Evolutionary conservation across 2,329 filamentous ascomycete species (phyloP).

Genomic region (Botrytis porri): DNA sequence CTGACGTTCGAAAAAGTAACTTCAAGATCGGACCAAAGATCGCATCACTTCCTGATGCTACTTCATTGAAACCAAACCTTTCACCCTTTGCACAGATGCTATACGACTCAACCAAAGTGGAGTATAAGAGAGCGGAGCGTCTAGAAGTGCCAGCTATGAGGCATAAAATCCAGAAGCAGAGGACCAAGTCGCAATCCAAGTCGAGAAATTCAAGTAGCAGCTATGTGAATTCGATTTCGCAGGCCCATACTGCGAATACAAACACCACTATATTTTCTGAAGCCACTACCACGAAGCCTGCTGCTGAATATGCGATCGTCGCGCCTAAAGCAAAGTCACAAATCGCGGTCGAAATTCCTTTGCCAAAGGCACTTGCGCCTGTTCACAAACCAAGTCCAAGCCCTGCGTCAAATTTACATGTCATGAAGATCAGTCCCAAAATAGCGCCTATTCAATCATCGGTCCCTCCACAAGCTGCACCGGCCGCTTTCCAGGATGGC

Average conservation of each 20-base stretch:
- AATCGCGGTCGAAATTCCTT: slow-evolving; percentile 33
- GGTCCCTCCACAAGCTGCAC: neutral
- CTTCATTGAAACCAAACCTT: slow-evolving; percentile 29
- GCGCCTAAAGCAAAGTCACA: slow-evolving; percentile 41
- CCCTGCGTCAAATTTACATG: neutral
- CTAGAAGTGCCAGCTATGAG: slow-evolving; percentile 10
- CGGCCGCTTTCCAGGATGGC: neutral
- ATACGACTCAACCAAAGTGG: slow-evolving; percentile 34
- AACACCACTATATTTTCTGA: slow-evolving; percentile 17
- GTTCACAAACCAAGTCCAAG: neutral
- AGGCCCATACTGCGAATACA: slow-evolving; percentile 3
- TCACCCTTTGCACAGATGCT: slow-evolving; percentile 37
- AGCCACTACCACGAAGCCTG: slow-evolving; percentile 15
- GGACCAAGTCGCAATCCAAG: slow-evolving; percentile 26
- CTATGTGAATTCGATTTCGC: slow-evolving; percentile 5
- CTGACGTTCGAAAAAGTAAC: slow-evolving; percentile 45
- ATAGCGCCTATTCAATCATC: neutral
- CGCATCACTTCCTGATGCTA: slow-evolving; percentile 17
- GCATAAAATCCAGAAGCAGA: slow-evolving; percentile 20
- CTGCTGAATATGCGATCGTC: slow-evolving; percentile 25
- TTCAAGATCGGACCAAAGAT: slow-evolving; percentile 51
- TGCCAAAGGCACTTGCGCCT: neutral
- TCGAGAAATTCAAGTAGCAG: slow-evolving; percentile 20
- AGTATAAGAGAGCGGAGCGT: slow-evolving; percentile 18
- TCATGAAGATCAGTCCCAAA: neutral